These are phyloP conservation scores for Rhizophora apiculata DNA, from an alignment of 345 rosid species.

Conservation along the genomic window DNA sequence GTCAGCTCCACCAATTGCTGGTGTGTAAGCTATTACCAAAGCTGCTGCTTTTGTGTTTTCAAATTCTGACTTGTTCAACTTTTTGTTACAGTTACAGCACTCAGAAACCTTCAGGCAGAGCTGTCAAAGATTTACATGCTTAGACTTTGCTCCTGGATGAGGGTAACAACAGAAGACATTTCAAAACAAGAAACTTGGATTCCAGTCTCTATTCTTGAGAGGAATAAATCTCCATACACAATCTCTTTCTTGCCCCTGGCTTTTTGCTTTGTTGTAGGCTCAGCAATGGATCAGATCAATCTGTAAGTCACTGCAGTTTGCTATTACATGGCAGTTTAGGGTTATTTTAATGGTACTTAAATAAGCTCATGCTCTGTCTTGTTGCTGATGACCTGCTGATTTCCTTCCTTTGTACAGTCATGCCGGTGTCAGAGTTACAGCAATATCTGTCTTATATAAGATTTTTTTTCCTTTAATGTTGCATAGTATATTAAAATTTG, in stretches of 20 bases:
- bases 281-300: conserved; percentile 85
- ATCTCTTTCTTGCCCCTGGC: conserved; percentile 91
- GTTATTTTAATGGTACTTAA: neutral
- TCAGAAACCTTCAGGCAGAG: conserved; percentile 73
- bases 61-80: conserved; percentile 25
- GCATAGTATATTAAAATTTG: no score
- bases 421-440: no score
- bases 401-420: neutral
- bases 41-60: conserved; percentile 19
- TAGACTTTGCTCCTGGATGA: conserved; percentile 98
- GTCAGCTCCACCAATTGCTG: conserved; percentile 79
- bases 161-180: conserved; percentile 64
- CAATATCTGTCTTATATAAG: no score
- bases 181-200: conserved; percentile 87
- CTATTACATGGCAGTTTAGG: neutral
- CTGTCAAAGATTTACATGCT: conserved; percentile 71
- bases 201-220: conserved; percentile 82
- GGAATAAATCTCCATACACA: conserved; percentile 81
- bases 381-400: neutral
- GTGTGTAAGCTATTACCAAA: conserved; percentile 39
- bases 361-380: neutral
- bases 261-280: conserved; percentile 66
- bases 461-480: no score
- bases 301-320: conserved; percentile 50
- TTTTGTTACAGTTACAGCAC: conserved; percentile 56